Evolutionary conservation across 2,329 filamentous ascomycete species (phyloP).

Genomic region (Dothideomycetes sp.): DNA sequence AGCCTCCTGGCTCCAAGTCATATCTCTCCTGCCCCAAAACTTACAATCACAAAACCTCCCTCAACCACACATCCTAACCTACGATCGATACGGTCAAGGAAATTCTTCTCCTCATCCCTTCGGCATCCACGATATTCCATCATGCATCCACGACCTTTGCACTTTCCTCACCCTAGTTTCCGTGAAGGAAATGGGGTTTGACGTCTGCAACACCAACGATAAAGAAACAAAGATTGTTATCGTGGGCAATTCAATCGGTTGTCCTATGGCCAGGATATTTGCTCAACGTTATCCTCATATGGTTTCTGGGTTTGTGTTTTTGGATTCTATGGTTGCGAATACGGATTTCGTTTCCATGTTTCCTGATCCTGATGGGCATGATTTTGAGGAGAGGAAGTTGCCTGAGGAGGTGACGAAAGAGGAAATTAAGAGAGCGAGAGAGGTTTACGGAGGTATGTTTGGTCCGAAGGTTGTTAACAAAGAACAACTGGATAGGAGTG

Average conservation of each 20-base stretch:
- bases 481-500: constrained; percentile 43
- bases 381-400: constrained; percentile 35
- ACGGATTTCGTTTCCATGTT: constrained; percentile 47
- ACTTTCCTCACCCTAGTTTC: not conserved
- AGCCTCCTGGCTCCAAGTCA: constrained; percentile 30
- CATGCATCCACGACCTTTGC: not conserved
- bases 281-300: not conserved
- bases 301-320: constrained; percentile 32
- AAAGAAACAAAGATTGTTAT: constrained; percentile 22
- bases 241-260: constrained; percentile 55
- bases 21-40: constrained; percentile 13
- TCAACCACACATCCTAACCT: constrained; percentile 37
- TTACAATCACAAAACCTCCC: constrained; percentile 26
- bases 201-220: no score
- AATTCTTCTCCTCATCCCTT: constrained; percentile 37
- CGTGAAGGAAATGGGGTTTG: constrained; percentile 7
- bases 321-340: constrained; percentile 52
- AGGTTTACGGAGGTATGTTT: constrained; percentile 35
- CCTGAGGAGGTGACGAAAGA: constrained; percentile 32
- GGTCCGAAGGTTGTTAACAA: constrained; percentile 41
- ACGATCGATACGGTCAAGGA: constrained; percentile 52
- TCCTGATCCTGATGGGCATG: constrained; percentile 43
- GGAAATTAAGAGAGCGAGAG: constrained; percentile 28
- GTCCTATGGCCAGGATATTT: constrained; percentile 54
- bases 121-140: not conserved